phyloP scores from a whole-genome alignment of 225 moss, liverwort and hornwort species.

The Sphagnum contortum region DNA sequence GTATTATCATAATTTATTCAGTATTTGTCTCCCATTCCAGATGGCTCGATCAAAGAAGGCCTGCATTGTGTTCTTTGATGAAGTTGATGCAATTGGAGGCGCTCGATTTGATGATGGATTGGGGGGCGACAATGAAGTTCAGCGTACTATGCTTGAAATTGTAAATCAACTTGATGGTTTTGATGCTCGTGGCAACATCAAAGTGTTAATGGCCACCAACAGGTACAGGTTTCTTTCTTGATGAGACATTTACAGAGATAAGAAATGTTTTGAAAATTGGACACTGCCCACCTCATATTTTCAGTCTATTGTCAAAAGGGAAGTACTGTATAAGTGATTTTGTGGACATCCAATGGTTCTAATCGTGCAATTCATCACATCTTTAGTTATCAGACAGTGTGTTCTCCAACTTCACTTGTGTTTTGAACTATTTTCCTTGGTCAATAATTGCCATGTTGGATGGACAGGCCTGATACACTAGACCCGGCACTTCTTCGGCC shows the following conservation, averaged over 20 bases:
- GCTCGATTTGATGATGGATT: conserved; percentile 55
- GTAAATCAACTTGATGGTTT: conserved; percentile 56
- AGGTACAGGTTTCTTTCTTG: conserved; percentile 12
- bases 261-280: no score
- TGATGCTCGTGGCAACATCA: conserved; percentile 57
- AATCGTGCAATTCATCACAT: no score
- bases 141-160: conserved; percentile 57
- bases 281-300: no score
- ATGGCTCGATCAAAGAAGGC: conserved; percentile 32
- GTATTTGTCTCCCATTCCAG: conserved; percentile 6
- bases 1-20: not conserved
- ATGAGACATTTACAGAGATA: no score
- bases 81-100: no score
- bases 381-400: no score
- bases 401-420: no score
- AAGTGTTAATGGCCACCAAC: conserved; percentile 55
- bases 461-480: conserved; percentile 84
- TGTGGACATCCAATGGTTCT: no score
- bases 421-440: no score
- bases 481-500: conserved; percentile 95
- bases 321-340: no score
- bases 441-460: no score
- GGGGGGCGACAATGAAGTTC: conserved; percentile 57
- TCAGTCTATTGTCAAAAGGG: no score
- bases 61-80: conserved; percentile 35